Evolutionary conservation across 495 filamentous ascomycete genomes (phyloP).

Genomic region (Aspergillus cristatus): DNA sequence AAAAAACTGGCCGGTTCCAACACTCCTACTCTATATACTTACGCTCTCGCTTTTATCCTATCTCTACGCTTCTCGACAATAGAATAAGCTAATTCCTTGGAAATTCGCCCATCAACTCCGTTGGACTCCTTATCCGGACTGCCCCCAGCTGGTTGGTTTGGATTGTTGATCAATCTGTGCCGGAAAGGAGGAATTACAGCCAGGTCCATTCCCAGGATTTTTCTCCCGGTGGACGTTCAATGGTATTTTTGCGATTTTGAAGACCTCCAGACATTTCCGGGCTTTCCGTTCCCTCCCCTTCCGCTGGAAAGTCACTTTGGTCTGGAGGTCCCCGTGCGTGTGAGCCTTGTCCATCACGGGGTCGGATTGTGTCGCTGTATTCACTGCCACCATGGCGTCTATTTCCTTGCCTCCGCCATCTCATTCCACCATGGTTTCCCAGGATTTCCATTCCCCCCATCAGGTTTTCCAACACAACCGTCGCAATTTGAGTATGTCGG

Average conservation of each 20-base stretch:
- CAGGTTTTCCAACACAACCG: slow-evolving; percentile 13
- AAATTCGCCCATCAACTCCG: neutral
- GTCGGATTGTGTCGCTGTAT: too few relatives aligned
- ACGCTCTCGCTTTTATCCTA: neutral
- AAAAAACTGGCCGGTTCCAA: neutral
- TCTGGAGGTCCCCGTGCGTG: slow-evolving; percentile 35
- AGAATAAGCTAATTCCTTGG: too few relatives aligned
- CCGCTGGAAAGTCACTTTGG: slow-evolving; percentile 24
- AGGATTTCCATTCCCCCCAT: slow-evolving; percentile 23
- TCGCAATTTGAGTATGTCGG: slow-evolving; percentile 24
- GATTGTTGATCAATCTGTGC: neutral
- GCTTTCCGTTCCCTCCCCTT: slow-evolving; percentile 21
- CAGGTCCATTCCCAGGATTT: too few relatives aligned
- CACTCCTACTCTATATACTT: too few relatives aligned
- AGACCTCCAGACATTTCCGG: slow-evolving; percentile 37
- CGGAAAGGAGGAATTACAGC: neutral
- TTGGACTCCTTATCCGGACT: slow-evolving; percentile 4
- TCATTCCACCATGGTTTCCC: slow-evolving; percentile 18
- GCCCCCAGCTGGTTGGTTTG: neutral
- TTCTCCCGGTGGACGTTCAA: slow-evolving; percentile 25
- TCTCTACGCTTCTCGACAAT: neutral
- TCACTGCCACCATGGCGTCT: slow-evolving; percentile 34
- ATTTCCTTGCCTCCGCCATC: slow-evolving; percentile 33
- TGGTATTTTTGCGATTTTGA: slow-evolving; percentile 24
- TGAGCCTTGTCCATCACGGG: slow-evolving; percentile 18